A percentile compares a stretch with the other conserved stretches of the same genome.
phyloP scores from a whole-genome alignment of 148 eudicot species.

The Gaultheria prostrata region DNA sequence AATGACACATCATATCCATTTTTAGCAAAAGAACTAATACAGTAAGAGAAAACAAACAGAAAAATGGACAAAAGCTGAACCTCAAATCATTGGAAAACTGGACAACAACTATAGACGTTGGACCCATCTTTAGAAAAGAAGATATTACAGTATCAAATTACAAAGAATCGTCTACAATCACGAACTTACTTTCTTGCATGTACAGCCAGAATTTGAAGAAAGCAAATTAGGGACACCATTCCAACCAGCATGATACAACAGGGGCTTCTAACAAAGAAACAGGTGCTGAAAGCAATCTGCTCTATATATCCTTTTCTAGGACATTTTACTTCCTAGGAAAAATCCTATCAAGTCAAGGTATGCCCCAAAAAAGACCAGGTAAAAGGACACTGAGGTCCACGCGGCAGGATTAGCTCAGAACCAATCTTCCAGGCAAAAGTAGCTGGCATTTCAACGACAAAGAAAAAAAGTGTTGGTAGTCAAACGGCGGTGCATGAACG shows the following conservation, averaged over 20 bases:
- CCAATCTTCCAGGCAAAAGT: not conserved
- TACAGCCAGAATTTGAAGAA: not conserved
- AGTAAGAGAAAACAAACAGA: not conserved
- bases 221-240: not conserved
- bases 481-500: not conserved
- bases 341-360: not conserved
- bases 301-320: not conserved
- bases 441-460: not conserved
- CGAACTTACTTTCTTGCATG: not conserved
- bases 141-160: not conserved
- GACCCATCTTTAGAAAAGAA: not conserved
- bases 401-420: not conserved
- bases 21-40: not conserved
- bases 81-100: not conserved
- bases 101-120: not conserved
- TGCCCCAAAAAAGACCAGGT: not conserved
- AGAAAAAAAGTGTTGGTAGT: not conserved
- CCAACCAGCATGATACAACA: not conserved
- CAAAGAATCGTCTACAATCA: not conserved
- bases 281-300: not conserved
- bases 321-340: not conserved
- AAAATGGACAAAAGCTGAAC: not conserved
- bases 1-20: not conserved
- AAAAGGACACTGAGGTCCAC: not conserved
- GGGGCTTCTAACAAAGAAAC: not conserved